Evolutionary conservation across 2,329 filamentous ascomycete species (phyloP).

Genomic region (Scedosporium aurantiacum): DNA sequence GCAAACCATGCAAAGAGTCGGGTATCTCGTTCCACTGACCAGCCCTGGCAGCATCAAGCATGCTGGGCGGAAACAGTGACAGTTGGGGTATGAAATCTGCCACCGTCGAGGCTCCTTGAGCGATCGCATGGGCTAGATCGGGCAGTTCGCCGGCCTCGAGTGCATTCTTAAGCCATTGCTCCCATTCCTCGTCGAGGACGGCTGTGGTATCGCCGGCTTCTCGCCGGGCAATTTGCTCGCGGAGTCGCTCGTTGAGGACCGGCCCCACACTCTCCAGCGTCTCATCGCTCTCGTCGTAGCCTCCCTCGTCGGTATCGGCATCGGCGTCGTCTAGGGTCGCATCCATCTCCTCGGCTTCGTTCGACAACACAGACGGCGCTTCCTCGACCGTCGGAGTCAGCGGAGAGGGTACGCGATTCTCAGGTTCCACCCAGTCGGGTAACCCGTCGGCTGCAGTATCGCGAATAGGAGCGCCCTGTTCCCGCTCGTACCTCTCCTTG

Average conservation of each 20-base stretch:
- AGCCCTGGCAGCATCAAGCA: constrained; percentile 43
- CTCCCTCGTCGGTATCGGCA: constrained; percentile 8
- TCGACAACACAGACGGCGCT: constrained; percentile 8
- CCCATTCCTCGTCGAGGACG: constrained; percentile 60
- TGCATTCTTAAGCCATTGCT: constrained; percentile 63
- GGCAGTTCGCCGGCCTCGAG: constrained; percentile 51
- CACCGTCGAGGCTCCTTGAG: constrained; percentile 19
- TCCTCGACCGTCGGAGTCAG: background rate
- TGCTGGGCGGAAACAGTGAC: constrained; percentile 35
- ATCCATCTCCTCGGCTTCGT: constrained; percentile 10
- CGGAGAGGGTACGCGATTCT: constrained; percentile 1
- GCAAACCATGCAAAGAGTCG: constrained; percentile 36
- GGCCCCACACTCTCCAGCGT: constrained; percentile 48
- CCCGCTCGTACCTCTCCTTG: constrained; percentile 66
- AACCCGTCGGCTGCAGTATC: constrained; percentile 66
- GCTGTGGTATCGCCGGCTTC: constrained; percentile 48
- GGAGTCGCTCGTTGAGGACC: constrained; percentile 52
- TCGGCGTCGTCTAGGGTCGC: constrained; percentile 16
- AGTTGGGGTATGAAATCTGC: constrained; percentile 14
- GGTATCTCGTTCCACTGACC: constrained; percentile 49
- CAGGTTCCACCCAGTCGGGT: constrained; percentile 44
- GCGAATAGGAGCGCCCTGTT: constrained; percentile 57
- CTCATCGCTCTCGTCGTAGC: constrained; percentile 38
- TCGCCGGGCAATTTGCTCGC: constrained; percentile 50
- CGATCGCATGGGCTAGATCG: constrained; percentile 33